Evolutionary conservation across 768 basidiomycete species (phyloP).

Genomic region (Lenzites betulinus): DNA sequence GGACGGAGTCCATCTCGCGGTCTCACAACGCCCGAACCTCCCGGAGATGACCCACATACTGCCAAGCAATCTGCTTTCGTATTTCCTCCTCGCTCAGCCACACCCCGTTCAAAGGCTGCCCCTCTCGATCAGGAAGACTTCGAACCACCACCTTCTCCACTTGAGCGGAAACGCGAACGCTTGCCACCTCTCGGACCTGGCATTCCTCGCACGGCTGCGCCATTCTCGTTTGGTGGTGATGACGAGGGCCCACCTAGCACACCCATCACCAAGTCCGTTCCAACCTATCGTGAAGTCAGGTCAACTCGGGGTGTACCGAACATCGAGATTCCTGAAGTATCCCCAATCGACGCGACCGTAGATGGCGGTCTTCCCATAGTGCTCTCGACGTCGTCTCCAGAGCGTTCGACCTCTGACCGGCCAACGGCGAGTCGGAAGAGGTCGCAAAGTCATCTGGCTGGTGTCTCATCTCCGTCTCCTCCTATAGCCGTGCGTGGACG

Average conservation of each 20-base stretch:
- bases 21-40: constrained; percentile 32
- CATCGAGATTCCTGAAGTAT: constrained; percentile 40
- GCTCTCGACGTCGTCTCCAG: constrained; percentile 31
- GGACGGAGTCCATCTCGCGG: constrained; percentile 38
- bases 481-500: constrained; percentile 13
- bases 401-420: constrained; percentile 24
- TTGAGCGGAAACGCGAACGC: constrained; percentile 20
- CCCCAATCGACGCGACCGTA: constrained; percentile 15
- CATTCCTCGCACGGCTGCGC: constrained; percentile 22
- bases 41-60: constrained; percentile 43
- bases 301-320: constrained; percentile 37
- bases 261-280: constrained; percentile 4
- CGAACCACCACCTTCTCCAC: constrained; percentile 28
- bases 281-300: constrained; percentile 34
- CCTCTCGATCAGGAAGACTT: constrained; percentile 23
- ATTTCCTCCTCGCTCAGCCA: constrained; percentile 46
- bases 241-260: neutral
- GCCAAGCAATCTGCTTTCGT: constrained; percentile 54
- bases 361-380: constrained; percentile 29
- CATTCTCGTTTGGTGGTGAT: neutral
- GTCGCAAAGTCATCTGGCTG: constrained; percentile 45
- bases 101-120: constrained; percentile 36
- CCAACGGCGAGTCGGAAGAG: constrained; percentile 43
- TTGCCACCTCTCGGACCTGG: constrained; percentile 27
- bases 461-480: constrained; percentile 35